phyloP scores from a whole-genome alignment of 2,329 filamentous ascomycete genomes.

The Chaetomiaceae sp. region DNA sequence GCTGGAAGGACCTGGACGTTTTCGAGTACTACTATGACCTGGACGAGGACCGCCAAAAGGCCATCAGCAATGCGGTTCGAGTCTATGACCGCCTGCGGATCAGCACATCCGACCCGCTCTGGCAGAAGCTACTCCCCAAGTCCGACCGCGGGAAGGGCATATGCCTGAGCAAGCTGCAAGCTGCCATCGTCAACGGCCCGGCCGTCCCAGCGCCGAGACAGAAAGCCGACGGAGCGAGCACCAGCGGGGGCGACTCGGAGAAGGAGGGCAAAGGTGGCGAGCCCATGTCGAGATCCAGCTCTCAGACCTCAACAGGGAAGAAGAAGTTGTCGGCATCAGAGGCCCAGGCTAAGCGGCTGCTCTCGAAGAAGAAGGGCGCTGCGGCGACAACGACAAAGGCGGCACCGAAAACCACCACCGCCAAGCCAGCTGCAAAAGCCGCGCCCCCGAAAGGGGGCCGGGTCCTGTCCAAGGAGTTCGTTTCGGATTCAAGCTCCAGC shows the following conservation, averaged over 20 bases:
- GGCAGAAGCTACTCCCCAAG: constrained; percentile 56
- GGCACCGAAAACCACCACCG: constrained; percentile 37
- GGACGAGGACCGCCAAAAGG: constrained; percentile 52
- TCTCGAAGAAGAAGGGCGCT: constrained; percentile 42
- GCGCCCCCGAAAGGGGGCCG: constrained; percentile 39
- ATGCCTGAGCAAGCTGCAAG: constrained; percentile 58
- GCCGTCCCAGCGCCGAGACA: constrained; percentile 46
- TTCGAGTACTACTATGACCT: constrained; percentile 56
- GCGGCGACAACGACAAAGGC: constrained; percentile 36
- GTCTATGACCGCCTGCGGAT: constrained; percentile 57
- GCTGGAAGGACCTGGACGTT: constrained; percentile 61
- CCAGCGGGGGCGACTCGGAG: constrained; percentile 33
- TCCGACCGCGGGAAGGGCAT: constrained; percentile 57
- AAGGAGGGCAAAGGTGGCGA: constrained; percentile 36
- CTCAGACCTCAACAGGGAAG: constrained; percentile 45
- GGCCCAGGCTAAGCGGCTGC: constrained; percentile 52
- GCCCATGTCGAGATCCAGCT: constrained; percentile 29
- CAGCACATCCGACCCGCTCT: constrained; percentile 52
- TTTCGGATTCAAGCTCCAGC: constrained; percentile 53
- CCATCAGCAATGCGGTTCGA: constrained; percentile 57
- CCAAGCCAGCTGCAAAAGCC: constrained; percentile 41
- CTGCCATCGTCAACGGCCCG: constrained; percentile 52
- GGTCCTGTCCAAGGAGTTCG: constrained; percentile 52
- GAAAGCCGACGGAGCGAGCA: constrained; percentile 46
- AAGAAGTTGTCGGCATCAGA: constrained; percentile 54